Conservation (phyloP, 306 rosid species). For the Sesbania bispinosa region DNA sequence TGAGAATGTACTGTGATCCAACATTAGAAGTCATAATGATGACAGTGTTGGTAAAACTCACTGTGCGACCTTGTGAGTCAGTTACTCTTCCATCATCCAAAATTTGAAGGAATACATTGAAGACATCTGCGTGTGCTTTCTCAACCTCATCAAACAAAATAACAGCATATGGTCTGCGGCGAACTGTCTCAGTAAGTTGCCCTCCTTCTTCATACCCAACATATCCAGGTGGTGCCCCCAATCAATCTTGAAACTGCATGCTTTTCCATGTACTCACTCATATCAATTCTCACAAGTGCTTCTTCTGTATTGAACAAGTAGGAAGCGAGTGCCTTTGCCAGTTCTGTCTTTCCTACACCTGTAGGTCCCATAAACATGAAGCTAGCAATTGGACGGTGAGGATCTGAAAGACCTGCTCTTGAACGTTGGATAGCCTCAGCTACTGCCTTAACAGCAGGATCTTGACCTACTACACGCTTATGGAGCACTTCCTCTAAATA, state of each 20-base stretch:
- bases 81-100: slow-evolving; percentile 93
- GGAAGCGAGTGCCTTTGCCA: slow-evolving; percentile 91
- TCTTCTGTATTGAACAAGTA: slow-evolving; percentile 95
- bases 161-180: slow-evolving; percentile 90
- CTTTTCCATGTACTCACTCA: slow-evolving; percentile 99
- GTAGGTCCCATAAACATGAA: slow-evolving; percentile 99
- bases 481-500: slow-evolving; percentile 93
- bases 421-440: slow-evolving; percentile 97
- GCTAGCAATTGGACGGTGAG: slow-evolving; percentile 95
- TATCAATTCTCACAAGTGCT: slow-evolving; percentile 91
- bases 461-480: slow-evolving; percentile 92
- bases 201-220: slow-evolving; percentile 99
- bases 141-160: slow-evolving; percentile 94
- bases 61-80: slow-evolving; percentile 93
- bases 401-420: slow-evolving; percentile 96
- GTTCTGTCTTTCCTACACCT: slow-evolving; percentile 96
- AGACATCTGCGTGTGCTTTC: slow-evolving; percentile 90
- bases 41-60: slow-evolving; percentile 90
- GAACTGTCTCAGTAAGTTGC: slow-evolving; percentile 81
- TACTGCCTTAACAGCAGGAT: slow-evolving; percentile 89
- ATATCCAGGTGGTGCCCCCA: slow-evolving; percentile 97
- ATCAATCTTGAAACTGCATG: slow-evolving; percentile 95
- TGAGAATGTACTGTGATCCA: slow-evolving; percentile 93
- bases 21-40: slow-evolving; percentile 98
- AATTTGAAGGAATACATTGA: slow-evolving; percentile 90